Evolutionary conservation across 208 protist genomes (phyloP).

Genomic region (Crithidia bombi): DNA sequence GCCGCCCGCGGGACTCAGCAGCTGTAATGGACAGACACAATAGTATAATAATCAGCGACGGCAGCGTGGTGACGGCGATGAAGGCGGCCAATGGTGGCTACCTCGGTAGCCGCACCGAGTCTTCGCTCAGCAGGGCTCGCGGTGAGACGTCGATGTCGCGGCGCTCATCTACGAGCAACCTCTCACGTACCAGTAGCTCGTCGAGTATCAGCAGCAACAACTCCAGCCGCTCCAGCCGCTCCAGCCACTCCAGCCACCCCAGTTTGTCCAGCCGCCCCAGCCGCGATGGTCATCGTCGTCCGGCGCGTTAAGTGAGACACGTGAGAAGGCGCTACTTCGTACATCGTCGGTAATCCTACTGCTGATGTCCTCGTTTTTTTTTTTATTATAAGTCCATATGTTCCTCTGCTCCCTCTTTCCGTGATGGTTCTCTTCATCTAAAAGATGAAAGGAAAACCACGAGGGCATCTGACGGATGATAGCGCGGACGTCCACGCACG

Average conservation of each 20-base stretch:
- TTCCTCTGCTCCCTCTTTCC: no score
- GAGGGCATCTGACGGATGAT: no score
- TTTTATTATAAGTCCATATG: no score
- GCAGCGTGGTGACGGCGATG: background rate
- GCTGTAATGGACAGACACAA: background rate
- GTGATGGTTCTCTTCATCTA: no score
- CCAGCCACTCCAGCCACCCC: background rate
- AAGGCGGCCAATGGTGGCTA: background rate
- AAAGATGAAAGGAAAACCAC: no score
- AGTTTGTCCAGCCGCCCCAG: constrained; percentile 3
- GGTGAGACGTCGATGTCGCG: constrained; percentile 14
- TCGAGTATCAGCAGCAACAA: background rate
- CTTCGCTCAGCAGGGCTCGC: background rate
- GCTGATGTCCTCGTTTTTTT: background rate
- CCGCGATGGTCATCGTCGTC: constrained; percentile 5
- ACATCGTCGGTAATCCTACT: background rate
- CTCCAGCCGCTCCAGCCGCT: background rate
- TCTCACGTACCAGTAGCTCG: background rate
- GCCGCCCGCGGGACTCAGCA: background rate
- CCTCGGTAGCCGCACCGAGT: background rate
- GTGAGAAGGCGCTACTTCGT: background rate
- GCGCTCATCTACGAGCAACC: background rate
- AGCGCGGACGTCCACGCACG: no score
- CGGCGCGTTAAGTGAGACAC: background rate
- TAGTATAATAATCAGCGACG: background rate